phyloP scores from a whole-genome alignment of 345 rosid genomes.

The Salix suchowensis region DNA sequence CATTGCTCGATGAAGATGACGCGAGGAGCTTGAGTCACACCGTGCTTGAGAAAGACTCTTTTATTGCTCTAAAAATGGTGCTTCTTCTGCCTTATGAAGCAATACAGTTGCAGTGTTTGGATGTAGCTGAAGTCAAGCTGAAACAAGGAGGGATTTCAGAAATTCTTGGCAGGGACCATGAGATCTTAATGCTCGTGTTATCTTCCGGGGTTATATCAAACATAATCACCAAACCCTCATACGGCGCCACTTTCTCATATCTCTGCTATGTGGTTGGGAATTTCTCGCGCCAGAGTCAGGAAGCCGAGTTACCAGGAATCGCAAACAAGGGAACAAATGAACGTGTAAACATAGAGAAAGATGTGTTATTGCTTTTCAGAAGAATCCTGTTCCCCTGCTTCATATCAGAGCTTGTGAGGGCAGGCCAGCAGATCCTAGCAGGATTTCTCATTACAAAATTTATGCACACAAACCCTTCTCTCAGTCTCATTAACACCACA shows the following conservation, averaged over 20 bases:
- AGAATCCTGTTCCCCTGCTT: conserved; percentile 64
- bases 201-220: conserved; percentile 57
- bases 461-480: conserved; percentile 74
- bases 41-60: conserved; percentile 35
- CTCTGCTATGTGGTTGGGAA: conserved; percentile 67
- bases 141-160: conserved; percentile 56
- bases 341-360: conserved; percentile 14
- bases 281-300: conserved; percentile 60
- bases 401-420: conserved; percentile 67
- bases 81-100: conserved; percentile 71
- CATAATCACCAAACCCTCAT: conserved; percentile 40
- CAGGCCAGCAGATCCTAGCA: conserved; percentile 66
- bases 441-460: conserved; percentile 66
- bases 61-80: conserved; percentile 51
- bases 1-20: conserved; percentile 53
- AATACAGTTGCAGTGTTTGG: conserved; percentile 47
- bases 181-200: conserved; percentile 51
- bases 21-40: conserved; percentile 43
- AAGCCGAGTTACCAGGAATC: conserved; percentile 33
- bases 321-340: conserved; percentile 20
- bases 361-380: conserved; percentile 34
- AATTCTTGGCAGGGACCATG: conserved; percentile 39
- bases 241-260: conserved; percentile 54
- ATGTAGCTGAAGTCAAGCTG: conserved; percentile 53
- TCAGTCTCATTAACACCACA: conserved; percentile 56